Base-by-base conservation (phyloP, 2,329 filamentous ascomycete species). In the Xylariaceae sp. region DNA sequence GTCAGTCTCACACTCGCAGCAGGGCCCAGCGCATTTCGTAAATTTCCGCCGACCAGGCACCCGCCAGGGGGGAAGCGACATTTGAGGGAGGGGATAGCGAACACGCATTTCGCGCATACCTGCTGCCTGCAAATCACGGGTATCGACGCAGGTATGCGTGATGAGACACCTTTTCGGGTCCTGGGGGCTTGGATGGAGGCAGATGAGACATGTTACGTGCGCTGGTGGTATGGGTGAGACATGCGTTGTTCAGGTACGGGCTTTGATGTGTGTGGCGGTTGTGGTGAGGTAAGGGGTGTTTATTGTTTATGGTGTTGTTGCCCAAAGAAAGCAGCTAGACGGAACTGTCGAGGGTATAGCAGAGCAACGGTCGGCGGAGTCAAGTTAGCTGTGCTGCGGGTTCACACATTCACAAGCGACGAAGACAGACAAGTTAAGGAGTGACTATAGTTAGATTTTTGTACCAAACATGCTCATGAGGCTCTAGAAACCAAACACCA, bases 371-470 rank as follows among this genome's bases (percentile, higher is more conserved):
- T 18, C 2, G 17, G 17, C 17, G 17, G 2, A 39, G 37, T 39
- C 1, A 2, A 2, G 17, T 18, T 18, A 18, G 17, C 17, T 2
- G 2, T 18, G 17, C 23, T 4, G 7, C 11, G 2, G 1, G 1
- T 50, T 4, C 18, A 30, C 10, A 50, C 35, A 48, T 49, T 57
- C 56, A 48, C 23, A 30, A 30, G 23, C 23, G 2, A 30, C 23
- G 23, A 9, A 23, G 48, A 52, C 42, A 55, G n/a, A 35, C 10
- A 45, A 17, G 17, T 51, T 35, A 71, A 69, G 58, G 69, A 72
- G 65, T 61, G 70, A 70, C 68, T 68, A 13, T 67, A 71, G 69
- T 72, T 72, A 53, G 69, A 67, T 63, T 68, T 68, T 65, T 50
- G 35, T 58, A 51, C 61, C 65, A 67, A 62, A 64, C 56, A 62